Evolutionary conservation across 441 rosid genomes (phyloP).

Genomic region (Capsella rubella): DNA sequence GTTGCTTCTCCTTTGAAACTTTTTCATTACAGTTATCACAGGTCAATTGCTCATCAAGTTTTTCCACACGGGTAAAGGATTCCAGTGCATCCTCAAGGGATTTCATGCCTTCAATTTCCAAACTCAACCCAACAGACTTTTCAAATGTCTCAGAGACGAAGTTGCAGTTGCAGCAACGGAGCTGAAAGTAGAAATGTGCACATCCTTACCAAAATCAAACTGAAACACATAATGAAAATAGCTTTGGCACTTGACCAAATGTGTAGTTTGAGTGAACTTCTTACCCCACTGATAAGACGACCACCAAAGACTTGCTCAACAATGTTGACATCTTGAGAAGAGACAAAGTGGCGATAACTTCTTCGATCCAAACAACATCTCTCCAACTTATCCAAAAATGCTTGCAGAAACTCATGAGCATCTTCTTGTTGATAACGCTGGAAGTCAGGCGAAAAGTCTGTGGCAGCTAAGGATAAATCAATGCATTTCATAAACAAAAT

Average conservation of each 20-base stretch:
- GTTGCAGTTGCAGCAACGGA: slow-evolving; percentile 72
- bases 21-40: slow-evolving; percentile 75
- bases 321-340: slow-evolving; percentile 51
- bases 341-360: slow-evolving; percentile 29
- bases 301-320: slow-evolving; percentile 74
- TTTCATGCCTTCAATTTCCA: slow-evolving; percentile 72
- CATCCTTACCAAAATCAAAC: neutral
- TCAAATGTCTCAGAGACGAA: slow-evolving; percentile 66
- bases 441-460: slow-evolving; percentile 70
- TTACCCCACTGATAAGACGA: slow-evolving; percentile 71
- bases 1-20: slow-evolving; percentile 76
- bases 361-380: slow-evolving; percentile 55
- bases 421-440: slow-evolving; percentile 75
- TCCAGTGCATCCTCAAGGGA: slow-evolving; percentile 63
- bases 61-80: slow-evolving; percentile 78
- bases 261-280: slow-evolving; percentile 17
- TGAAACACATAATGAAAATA: neutral
- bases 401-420: slow-evolving; percentile 85
- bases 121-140: slow-evolving; percentile 67
- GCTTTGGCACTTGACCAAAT: slow-evolving; percentile 13
- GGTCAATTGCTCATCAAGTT: slow-evolving; percentile 66
- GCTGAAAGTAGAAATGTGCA: slow-evolving; percentile 48
- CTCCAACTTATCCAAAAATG: slow-evolving; percentile 73
- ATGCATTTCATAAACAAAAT: neutral
- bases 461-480: slow-evolving; percentile 49